Evolutionary conservation across 352 stramenopile species (phyloP), one percentile per base, ranked within the genome.

Genomic region (Phytopythium chamaehyphon): DNA sequence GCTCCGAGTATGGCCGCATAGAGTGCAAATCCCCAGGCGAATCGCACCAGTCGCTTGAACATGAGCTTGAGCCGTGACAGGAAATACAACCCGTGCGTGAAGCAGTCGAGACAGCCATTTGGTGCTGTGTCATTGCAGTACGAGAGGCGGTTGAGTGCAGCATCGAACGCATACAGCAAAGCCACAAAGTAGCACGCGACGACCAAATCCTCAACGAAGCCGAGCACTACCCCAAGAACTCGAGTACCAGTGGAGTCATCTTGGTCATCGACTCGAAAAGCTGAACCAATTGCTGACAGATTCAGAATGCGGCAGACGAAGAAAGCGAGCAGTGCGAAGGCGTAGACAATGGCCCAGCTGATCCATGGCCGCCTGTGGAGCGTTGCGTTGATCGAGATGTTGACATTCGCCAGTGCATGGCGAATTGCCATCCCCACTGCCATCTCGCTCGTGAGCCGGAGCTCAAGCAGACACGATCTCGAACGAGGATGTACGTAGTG

Each of bases 101-200:
- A 71, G 46, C 62, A 71, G 51, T 71, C 62, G 18, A 60, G 45
- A 28, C 53, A 66, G 10, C 62, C 62, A 19, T 71, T 64, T 1
- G 62, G 62, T 1, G 62, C 58, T 33, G 62, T 67, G 42, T 71
- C 62, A 19, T 71, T 67, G 54, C 62, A 71, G 18, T 35, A 59
- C 15, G 42, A 26, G 12, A 33, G 55, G 12, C 39, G 33, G 42
- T 71, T 71, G 51, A 71, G 56, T 3, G 21, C 26, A 11, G 62
- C 62, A 22, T 71, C 62, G 21, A 71, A 57, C 5, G 46, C n/a
- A 3, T 31, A 64, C 7, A 71, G 50, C 24, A 57, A 31, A 18
- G 47, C 1, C 11, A 59, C n/a, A 0, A 67, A 24, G 33, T 66
- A 61, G n/a, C 58, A 64, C 4, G 50, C 42, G 28, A 66, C 62